Base-by-base conservation (phyloP, 768 basidiomycete species). In the Podaxis rugospora region DNA sequence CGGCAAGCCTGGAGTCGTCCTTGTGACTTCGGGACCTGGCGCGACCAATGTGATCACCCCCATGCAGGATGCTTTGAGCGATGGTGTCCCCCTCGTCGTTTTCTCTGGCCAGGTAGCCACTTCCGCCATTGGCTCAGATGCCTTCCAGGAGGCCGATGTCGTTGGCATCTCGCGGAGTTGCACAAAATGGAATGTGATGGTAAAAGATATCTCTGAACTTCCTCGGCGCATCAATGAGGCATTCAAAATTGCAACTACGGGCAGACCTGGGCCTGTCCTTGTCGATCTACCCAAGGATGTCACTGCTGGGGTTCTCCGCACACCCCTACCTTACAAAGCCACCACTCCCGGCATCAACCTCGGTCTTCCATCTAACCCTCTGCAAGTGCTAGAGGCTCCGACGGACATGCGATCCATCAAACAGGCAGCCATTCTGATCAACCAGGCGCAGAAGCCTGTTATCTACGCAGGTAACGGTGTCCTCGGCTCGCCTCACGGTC, bases 131-230 rank as follows among this genome's bases (percentile, higher is more conserved):
- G 96, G 96, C n/a, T 95, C 93, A 14, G 96, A 99, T 70, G 93
- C 93, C 1, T 99, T 99, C 84, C 97, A 99, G 72, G 97, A 99
- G 76, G 97, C 97, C 42, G 97, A 99, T 72, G 76, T 98, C 53
- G 81, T 99, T 59, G 97, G 97, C 52, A 99, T 98, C 74, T 97
- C 95, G 32, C 83, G 96, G 54, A 88, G 89, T 67, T 99, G 97
- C 78, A 98, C 97, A 25, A 99, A 98, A 73, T 98, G 97, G 97
- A 98, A 99, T 71, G 96, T 99, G 63, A 96, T 98, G 95, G 93
- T 98, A 55, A 98, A 98, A 75, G 95, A 95, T 70, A 93, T 98
- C 62, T 74, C 91, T 11, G 97, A 98, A 74, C 82, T 98, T 2
- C 97, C 97, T 13, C 80, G 96, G 46, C 83, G 97, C 61, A 96